Conservation (phyloP, 129 eudicot species). For the Flaveria sonorensis region DNA sequence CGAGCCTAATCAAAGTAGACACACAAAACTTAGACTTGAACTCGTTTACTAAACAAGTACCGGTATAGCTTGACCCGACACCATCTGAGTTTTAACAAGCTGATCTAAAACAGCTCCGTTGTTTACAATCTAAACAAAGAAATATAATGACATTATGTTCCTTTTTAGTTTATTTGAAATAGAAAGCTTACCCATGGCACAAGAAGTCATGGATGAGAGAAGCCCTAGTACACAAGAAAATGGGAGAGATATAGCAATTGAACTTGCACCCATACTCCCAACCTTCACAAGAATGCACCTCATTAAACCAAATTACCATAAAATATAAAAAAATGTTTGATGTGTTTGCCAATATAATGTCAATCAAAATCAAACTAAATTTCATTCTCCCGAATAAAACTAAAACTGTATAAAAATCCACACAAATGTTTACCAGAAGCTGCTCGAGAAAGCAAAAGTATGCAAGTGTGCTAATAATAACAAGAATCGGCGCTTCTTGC, state of each 20-base stretch:
- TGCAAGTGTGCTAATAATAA: constrained; percentile 90
- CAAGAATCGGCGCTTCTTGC: constrained; percentile 91
- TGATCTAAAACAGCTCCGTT: no score
- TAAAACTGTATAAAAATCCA: neutral
- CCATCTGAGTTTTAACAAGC: neutral
- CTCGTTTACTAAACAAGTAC: neutral
- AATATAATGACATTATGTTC: neutral
- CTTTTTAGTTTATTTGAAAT: neutral
- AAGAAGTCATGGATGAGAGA: constrained; percentile 73
- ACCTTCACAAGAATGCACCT: constrained; percentile 54
- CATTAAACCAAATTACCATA: constrained; percentile 11
- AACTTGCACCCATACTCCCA: constrained; percentile 64
- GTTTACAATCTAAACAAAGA: neutral
- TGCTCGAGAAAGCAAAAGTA: constrained; percentile 97
- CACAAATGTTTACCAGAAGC: constrained; percentile 61
- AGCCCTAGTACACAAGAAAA: constrained; percentile 88
- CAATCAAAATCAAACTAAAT: no score
- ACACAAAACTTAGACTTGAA: neutral
- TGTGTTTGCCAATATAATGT: no score
- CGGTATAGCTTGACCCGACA: no score
- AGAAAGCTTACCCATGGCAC: constrained; percentile 71
- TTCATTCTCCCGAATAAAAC: neutral
- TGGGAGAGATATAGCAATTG: constrained; percentile 83
- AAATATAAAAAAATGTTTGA: neutral
- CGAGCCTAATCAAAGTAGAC: neutral